A percentile compares a stretch with the other conserved stretches of the same genome.
These are phyloP conservation scores for Rhamnella rubrinervis DNA, from an alignment of 331 rosid species.

Conservation along the genomic window DNA sequence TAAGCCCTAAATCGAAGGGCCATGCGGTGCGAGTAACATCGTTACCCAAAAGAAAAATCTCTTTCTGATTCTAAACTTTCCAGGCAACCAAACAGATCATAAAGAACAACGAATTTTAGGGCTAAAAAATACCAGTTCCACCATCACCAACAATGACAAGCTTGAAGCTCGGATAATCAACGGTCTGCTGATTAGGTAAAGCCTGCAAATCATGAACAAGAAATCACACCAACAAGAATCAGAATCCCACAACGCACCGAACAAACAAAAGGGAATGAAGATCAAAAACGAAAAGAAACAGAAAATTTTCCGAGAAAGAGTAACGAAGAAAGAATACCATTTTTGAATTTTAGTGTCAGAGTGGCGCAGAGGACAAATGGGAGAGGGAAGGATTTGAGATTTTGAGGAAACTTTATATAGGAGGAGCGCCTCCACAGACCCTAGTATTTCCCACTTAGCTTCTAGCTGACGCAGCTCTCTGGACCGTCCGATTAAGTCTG, in stretches of 20 bases:
- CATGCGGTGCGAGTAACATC: no score
- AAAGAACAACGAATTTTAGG: no score
- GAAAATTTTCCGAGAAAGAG: neutral
- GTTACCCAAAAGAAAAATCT: neutral
- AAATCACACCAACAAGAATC: no score
- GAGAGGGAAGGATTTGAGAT: neutral
- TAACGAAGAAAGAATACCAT: conserved; percentile 19
- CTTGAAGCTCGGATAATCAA: conserved; percentile 42
- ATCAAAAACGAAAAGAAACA: neutral
- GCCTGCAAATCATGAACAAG: conserved; percentile 21
- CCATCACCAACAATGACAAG: conserved; percentile 53
- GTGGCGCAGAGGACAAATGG: neutral
- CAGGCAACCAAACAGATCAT: no score
- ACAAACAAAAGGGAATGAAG: no score
- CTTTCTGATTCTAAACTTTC: no score
- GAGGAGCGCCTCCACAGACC: neutral
- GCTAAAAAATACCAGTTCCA: conserved; percentile 35
- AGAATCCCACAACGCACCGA: no score
- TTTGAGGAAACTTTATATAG: conserved; percentile 26
- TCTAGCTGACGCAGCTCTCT: conserved; percentile 38
- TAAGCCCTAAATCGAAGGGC: no score
- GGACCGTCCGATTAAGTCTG: conserved; percentile 36
- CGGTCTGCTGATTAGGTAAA: conserved; percentile 33
- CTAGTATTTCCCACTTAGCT: conserved; percentile 20
- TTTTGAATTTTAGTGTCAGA: neutral